Evolutionary conservation across 192 early-diverging fungal genomes (phyloP).

Genomic region (Coemansia sp.): DNA sequence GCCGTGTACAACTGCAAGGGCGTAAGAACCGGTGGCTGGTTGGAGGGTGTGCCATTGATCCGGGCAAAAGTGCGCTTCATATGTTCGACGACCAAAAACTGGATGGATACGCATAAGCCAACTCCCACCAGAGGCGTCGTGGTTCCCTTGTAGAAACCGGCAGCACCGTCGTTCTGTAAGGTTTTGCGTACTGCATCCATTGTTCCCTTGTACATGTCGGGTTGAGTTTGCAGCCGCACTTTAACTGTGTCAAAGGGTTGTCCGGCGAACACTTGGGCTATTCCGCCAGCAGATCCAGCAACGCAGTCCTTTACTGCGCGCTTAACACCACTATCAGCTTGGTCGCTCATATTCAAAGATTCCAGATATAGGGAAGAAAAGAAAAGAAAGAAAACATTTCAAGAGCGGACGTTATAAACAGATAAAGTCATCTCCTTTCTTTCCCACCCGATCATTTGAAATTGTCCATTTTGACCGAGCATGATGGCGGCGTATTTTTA

Average conservation of each 20-base stretch:
- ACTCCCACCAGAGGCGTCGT: constrained; percentile 90
- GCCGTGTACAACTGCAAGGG: constrained; percentile 79
- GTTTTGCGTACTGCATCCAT: constrained; percentile 88
- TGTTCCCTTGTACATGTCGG: constrained; percentile 74
- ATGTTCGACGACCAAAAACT: constrained; percentile 86
- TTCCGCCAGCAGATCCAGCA: constrained; percentile 72
- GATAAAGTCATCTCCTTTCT: not conserved
- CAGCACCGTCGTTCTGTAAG: constrained; percentile 71
- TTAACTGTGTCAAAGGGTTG: constrained; percentile 83
- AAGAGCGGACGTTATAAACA: not conserved
- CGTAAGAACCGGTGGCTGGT: constrained; percentile 56
- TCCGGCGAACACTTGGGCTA: constrained; percentile 73
- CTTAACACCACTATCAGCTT: constrained; percentile 37
- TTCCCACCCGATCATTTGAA: no score
- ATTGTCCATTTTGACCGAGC: no score
- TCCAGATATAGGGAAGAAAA: constrained; percentile 7
- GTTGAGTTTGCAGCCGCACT: constrained; percentile 93
- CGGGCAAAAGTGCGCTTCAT: constrained; percentile 77
- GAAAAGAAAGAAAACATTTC: not conserved
- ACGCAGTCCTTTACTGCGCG: constrained; percentile 72
- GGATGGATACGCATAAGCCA: constrained; percentile 96
- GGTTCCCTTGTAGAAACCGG: constrained; percentile 92
- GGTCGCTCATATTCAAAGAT: constrained; percentile 9
- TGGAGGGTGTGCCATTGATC: constrained; percentile 56
- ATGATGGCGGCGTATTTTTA: no score